These are phyloP conservation scores for Aspergillus sparsus DNA, from an alignment of 495 filamentous ascomycete genomes.

Conservation along the genomic window DNA sequence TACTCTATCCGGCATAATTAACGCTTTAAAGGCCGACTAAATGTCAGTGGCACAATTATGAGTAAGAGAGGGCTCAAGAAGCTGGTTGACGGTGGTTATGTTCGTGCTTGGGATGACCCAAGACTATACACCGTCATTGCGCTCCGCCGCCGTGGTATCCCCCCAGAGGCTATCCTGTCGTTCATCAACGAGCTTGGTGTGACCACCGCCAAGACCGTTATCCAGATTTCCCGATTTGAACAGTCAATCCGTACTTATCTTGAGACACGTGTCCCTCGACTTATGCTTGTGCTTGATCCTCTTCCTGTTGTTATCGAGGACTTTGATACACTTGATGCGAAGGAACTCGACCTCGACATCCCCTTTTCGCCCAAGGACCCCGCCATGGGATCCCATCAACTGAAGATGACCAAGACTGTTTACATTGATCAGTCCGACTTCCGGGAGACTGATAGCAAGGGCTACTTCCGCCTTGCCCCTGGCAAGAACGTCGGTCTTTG, in stretches of 20 bases:
- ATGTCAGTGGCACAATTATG: constrained; percentile 76
- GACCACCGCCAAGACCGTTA: constrained; percentile 70
- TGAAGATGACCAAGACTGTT: constrained; percentile 72
- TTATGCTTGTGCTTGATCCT: constrained; percentile 78
- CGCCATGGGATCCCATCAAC: constrained; percentile 38
- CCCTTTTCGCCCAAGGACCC: constrained; percentile 60
- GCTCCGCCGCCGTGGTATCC: constrained; percentile 77
- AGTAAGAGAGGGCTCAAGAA: constrained; percentile 80
- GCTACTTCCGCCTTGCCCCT: constrained; percentile 93
- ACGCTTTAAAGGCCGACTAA: constrained; percentile 54
- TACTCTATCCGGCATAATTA: neutral
- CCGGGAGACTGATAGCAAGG: constrained; percentile 76
- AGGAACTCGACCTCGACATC: constrained; percentile 53
- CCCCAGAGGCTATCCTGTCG: constrained; percentile 80
- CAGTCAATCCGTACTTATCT: constrained; percentile 77
- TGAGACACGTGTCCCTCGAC: constrained; percentile 77
- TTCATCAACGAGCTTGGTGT: constrained; percentile 91
- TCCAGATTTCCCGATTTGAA: constrained; percentile 75
- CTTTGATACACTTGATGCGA: constrained; percentile 63
- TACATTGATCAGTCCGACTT: constrained; percentile 96
- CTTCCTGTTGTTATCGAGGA: constrained; percentile 74
- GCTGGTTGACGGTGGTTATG: constrained; percentile 69
- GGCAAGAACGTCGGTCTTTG: constrained; percentile 87
- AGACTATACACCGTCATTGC: constrained; percentile 87
- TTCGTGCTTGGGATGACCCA: constrained; percentile 87